Evolutionary conservation across 208 protist species (phyloP).

Genomic region (Giardia muris): DNA sequence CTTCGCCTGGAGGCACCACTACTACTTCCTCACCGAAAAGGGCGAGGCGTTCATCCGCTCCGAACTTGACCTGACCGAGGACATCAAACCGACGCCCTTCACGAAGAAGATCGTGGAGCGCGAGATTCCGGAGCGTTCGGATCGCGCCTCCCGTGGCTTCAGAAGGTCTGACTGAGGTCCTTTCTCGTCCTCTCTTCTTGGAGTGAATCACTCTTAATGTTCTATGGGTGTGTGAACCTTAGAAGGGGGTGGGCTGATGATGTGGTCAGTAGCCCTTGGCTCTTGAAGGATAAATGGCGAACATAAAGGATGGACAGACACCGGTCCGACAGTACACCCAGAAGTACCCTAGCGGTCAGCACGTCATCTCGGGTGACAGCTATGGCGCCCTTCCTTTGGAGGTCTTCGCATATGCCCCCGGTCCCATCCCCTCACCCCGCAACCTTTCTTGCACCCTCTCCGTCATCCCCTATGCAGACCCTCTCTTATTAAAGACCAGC

Average conservation of each 20-base stretch:
- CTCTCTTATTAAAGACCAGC: background rate
- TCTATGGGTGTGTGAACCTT: no score
- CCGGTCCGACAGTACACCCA: background rate
- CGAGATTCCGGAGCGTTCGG: background rate
- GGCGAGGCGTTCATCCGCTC: constrained; percentile 18
- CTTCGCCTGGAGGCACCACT: constrained; percentile 25
- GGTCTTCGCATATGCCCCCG: background rate
- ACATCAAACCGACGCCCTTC: background rate
- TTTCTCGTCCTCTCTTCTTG: no score
- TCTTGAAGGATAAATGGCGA: no score
- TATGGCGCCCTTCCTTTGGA: background rate
- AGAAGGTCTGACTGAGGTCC: no score
- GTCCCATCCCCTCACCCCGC: background rate
- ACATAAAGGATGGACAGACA: background rate
- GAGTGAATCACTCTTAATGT: no score
- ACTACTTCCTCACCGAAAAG: constrained; percentile 13
- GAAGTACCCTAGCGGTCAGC: background rate
- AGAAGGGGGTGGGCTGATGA: no score
- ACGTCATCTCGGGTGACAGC: background rate
- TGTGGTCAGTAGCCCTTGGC: no score
- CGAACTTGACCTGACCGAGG: background rate
- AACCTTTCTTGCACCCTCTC: background rate
- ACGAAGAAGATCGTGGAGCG: background rate
- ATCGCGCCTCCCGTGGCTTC: no score
- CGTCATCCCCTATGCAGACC: background rate